phyloP scores from a whole-genome alignment of 495 filamentous ascomycete species.

The Trichocladium uniseriatum region DNA sequence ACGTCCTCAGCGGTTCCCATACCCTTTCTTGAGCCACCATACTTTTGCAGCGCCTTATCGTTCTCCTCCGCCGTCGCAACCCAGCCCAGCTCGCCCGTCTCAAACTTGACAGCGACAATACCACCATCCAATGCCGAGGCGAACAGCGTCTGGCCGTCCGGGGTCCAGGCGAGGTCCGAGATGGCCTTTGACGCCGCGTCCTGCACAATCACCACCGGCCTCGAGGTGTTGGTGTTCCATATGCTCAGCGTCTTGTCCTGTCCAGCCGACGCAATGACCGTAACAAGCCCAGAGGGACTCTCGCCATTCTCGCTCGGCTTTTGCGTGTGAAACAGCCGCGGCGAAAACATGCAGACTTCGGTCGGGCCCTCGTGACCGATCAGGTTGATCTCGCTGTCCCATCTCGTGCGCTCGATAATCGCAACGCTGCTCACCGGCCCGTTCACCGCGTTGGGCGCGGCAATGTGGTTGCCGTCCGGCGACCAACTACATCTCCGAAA shows the following conservation, averaged over 20 bases:
- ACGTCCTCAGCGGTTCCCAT: slow-evolving; percentile 86
- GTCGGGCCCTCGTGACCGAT: slow-evolving; percentile 96
- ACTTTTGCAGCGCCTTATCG: slow-evolving; percentile 84
- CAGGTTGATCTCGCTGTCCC: slow-evolving; percentile 95
- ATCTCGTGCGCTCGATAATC: slow-evolving; percentile 82
- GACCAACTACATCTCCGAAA: slow-evolving; percentile 96
- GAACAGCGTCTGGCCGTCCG: slow-evolving; percentile 81
- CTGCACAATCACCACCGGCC: slow-evolving; percentile 79
- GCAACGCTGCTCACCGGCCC: slow-evolving; percentile 95
- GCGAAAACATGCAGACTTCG: slow-evolving; percentile 95
- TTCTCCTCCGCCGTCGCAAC: slow-evolving; percentile 69
- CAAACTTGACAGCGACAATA: slow-evolving; percentile 57
- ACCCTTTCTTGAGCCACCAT: slow-evolving; percentile 73
- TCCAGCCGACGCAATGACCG: slow-evolving; percentile 91
- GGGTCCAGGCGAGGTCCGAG: slow-evolving; percentile 89
- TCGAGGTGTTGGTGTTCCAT: slow-evolving; percentile 91
- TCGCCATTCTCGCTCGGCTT: slow-evolving; percentile 45
- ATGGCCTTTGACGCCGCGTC: slow-evolving; percentile 85
- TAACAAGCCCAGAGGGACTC: slow-evolving; percentile 50
- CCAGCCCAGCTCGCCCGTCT: slow-evolving; percentile 42
- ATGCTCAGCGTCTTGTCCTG: slow-evolving; percentile 92
- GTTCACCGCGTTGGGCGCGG: slow-evolving; percentile 92
- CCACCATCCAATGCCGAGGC: slow-evolving; percentile 80
- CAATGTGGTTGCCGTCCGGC: slow-evolving; percentile 93
- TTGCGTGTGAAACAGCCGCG: slow-evolving; percentile 69